Evolutionary conservation across 192 early-diverging fungal species (phyloP), one percentile per base, ranked within the genome.

Genomic region (Umbelopsis sp.): DNA sequence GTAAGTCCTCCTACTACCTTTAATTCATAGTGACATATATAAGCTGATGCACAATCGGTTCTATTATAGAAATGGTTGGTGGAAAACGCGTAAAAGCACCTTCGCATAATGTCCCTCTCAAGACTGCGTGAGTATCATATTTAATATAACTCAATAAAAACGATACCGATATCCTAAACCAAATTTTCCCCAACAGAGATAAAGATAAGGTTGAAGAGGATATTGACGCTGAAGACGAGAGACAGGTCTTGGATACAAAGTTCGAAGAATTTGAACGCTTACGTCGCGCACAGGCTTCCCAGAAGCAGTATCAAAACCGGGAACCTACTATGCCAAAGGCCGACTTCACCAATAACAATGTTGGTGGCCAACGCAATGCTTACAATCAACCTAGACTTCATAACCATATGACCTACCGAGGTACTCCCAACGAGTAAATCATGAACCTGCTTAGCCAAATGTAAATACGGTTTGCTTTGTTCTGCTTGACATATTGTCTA

Each of bases 341-440:
- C 31, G 56, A 62, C 7, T 20, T 62, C 14, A 5, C 26, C 4
- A 62, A 62, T 14, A 62, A 31, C 9, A 62, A 62, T 20, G n/a
- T 20, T 62, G 56, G 56, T 14, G 56, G 56, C 56, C 17, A 14
- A 2, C 56, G 56, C 7, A 32, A 22, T 17, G 12, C 21, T 25
- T 62, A 62, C 26, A 62, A 62, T 62, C 56, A 62, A 62, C 56
- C 56, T 62, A 62, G 56, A 62, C 56, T n/a, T 9, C 56, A 62
- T 34, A 62, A 62, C 56, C 56, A 62, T 62, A 62, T 31, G 56
- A 26, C 26, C 12, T 62, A 62, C 20, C 56, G 56, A 11, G 56
- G 31, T 17, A 20, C 26, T 0, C 16, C 29, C 26, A 62, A 34
- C 26, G 26, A 11, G 7, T 62, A 62, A 32, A 17, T 34, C 7